phyloP scores from a whole-genome alignment of 2,329 filamentous ascomycete genomes.

The Massarina eburnea region DNA sequence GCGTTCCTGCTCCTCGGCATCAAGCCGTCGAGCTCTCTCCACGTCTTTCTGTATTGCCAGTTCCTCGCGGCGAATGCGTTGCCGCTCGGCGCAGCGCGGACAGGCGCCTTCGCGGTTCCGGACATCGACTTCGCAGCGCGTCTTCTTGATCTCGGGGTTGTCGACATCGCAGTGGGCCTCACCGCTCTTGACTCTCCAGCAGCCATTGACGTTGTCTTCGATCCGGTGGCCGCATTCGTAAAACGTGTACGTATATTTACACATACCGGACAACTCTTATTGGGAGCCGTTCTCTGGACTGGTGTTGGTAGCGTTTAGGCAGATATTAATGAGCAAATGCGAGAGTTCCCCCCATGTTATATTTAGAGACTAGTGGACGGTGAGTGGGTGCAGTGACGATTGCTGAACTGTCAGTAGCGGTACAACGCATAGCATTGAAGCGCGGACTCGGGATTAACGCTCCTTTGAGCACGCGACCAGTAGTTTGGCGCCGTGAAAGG shows the following conservation, averaged over 20 bases:
- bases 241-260: conserved; percentile 21
- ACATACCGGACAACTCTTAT: conserved; percentile 14
- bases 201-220: conserved; percentile 16
- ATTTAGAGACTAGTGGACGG: background rate
- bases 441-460: background rate
- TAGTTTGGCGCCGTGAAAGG: too few relatives aligned
- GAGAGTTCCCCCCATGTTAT: background rate
- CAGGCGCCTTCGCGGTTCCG: background rate
- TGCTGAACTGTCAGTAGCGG: background rate
- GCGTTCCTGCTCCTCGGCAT: conserved; percentile 5
- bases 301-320: background rate
- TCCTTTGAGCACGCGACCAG: too few relatives aligned
- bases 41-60: conserved; percentile 3
- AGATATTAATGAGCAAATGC: conserved; percentile 3
- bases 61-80: conserved; percentile 1
- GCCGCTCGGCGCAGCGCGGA: background rate
- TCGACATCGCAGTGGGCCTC: conserved; percentile 1
- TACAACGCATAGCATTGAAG: background rate
- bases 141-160: background rate
- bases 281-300: background rate
- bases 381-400: background rate
- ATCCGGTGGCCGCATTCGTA: conserved; percentile 22
- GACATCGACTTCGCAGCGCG: background rate
- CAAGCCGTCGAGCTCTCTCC: conserved; percentile 4
- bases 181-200: background rate